A percentile compares a stretch with the other conserved stretches of the same genome.
Conservation (phyloP, 2,329 filamentous ascomycete genomes). For the Allantophomopsis cytisporea region DNA sequence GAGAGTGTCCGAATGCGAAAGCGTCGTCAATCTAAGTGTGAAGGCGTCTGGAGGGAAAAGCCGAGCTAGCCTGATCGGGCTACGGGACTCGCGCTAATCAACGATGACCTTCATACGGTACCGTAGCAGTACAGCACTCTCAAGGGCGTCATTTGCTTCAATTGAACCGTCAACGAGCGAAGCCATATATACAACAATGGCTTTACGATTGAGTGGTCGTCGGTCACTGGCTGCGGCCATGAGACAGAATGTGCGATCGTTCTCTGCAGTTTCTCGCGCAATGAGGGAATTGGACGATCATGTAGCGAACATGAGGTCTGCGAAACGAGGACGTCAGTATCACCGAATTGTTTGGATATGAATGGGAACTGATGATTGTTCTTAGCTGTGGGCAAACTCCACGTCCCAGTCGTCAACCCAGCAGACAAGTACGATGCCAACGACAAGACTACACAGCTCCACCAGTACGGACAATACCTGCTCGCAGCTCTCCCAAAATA, state of each 20-base stretch:
- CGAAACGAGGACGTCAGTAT: constrained; percentile 28
- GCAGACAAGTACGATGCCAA: constrained; percentile 75
- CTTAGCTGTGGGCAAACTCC: constrained; percentile 44
- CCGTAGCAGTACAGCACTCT: too few species aligned
- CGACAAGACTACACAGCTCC: constrained; percentile 65
- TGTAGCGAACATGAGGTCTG: constrained; percentile 4
- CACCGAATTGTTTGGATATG: constrained; percentile 1
- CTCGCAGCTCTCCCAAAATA: constrained; percentile 97
- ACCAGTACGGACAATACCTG: constrained; percentile 91
- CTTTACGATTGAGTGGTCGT: not conserved
- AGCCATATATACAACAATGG: not conserved
- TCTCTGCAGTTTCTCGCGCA: constrained; percentile 18
- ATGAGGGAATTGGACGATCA: constrained; percentile 36
- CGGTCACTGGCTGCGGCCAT: not conserved
- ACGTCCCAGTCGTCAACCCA: constrained; percentile 75
- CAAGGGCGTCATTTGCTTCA: too few species aligned
- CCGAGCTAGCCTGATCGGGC: too few species aligned
- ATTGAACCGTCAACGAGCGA: too few species aligned
- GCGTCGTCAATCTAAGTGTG: too few species aligned
- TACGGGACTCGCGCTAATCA: too few species aligned
- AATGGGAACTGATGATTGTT: constrained; percentile 5
- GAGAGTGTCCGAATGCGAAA: too few species aligned
- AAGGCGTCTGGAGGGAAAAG: too few species aligned
- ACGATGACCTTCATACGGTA: too few species aligned
- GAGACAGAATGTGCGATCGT: constrained; percentile 11